Evolutionary conservation across 768 basidiomycete species (phyloP).

Genomic region (Tephrocybe sp.): DNA sequence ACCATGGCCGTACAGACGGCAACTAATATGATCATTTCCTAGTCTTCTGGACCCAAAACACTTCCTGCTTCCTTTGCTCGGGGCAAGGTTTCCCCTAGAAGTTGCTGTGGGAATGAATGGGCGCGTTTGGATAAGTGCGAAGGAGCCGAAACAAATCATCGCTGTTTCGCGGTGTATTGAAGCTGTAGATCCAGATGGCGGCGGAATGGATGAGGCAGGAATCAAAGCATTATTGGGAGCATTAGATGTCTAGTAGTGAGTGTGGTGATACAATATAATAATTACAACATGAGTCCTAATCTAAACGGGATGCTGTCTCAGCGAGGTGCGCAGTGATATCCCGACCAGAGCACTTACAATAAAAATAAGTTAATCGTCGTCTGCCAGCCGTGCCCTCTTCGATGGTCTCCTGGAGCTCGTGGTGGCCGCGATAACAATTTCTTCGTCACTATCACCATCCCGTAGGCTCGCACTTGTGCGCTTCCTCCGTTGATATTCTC

Average conservation of each 20-base stretch:
- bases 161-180: conserved; percentile 79
- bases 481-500: conserved; percentile 80
- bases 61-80: conserved; percentile 80
- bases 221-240: conserved; percentile 53
- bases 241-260: conserved; percentile 37
- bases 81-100: conserved; percentile 83
- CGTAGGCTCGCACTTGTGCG: conserved; percentile 63
- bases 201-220: conserved; percentile 53
- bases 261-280: conserved; percentile 13
- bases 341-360: conserved; percentile 2
- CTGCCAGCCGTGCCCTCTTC: conserved; percentile 66
- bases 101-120: conserved; percentile 91
- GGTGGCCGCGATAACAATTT: conserved; percentile 46
- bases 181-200: conserved; percentile 74
- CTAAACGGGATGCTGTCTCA: not conserved
- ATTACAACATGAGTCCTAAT: conserved; percentile 14
- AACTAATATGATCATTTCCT: not conserved
- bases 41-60: conserved; percentile 82
- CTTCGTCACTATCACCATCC: conserved; percentile 78
- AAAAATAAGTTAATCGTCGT: conserved; percentile 53
- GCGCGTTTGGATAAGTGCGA: conserved; percentile 84
- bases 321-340: not conserved
- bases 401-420: conserved; percentile 57
- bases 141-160: conserved; percentile 73
- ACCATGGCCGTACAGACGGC: not conserved